Base-by-base conservation (phyloP, 2,329 filamentous ascomycete genomes). In the Colletotrichum chlorophyti region DNA sequence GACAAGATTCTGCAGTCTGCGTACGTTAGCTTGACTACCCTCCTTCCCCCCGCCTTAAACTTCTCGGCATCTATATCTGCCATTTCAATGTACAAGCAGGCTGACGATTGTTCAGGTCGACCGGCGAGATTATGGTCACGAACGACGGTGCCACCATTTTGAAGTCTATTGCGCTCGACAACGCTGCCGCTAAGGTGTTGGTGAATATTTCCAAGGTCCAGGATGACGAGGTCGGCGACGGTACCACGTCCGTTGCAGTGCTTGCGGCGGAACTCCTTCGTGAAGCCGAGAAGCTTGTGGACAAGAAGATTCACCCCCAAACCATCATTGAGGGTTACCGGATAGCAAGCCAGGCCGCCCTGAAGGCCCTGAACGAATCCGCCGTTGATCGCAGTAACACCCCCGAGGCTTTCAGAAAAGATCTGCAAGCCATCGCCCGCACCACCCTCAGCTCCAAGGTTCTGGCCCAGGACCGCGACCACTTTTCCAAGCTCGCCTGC, bases 141-240 rank as follows among this genome's bases (percentile, higher is more conserved):
- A 99, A 99, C 77, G 95, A 99, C 78, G 95, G 95, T 72, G 95
- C 95, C 63, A 99, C 95, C 21, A 99, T 99, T 67, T 86, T 99
- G 64, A 99, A 99, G 79, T 91, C 94, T 51, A 99, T 99, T 75
- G 95, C 95, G 38, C 89, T 99, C 71, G 95, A 99, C 76, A 99
- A 99, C 74, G 95, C 95, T 38, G 95, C 95, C 19, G 95, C 95
- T 52, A 99, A 99, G 80, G 95, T 99, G 5, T 84, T 99, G 38
- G 95, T 99, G 72, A 99, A 99, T 76, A 98, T 99, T 69, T 98
- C 94, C 63, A 99, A 99, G 79, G 95, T 99, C 6, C 95, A 99
- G 75, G 95, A 99, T 70, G 95, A 99, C 73, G 95, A 99, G 76
- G 94, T 99, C 21, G 95, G 95, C 71, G 95, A 99, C 73, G 95